Conservation (phyloP, 2,329 filamentous ascomycete species). For the Beauveria sp. region DNA sequence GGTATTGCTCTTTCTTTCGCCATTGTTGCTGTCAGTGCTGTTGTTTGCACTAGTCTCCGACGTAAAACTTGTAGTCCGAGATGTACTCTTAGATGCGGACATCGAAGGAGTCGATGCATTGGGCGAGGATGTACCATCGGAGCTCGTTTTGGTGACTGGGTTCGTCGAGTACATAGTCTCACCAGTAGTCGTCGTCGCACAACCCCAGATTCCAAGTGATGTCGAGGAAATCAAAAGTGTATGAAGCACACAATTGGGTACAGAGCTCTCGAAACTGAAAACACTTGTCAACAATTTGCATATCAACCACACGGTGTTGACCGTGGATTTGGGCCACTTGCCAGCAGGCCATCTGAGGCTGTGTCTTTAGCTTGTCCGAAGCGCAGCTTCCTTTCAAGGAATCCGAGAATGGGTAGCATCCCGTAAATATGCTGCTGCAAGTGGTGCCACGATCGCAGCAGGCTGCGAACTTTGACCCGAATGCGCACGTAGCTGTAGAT, state of each 20-base stretch:
- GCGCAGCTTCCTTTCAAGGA: neutral
- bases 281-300: neutral
- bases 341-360: slow-evolving; percentile 6
- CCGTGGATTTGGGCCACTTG: neutral
- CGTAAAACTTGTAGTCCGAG: neutral
- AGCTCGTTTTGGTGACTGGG: neutral
- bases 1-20: neutral
- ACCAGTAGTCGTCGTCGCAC: neutral
- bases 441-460: neutral
- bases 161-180: neutral
- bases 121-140: neutral
- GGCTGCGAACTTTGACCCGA: neutral
- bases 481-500: neutral
- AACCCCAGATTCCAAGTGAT: neutral
- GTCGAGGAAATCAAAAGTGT: neutral
- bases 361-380: neutral
- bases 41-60: neutral
- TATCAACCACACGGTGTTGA: neutral
- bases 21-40: neutral
- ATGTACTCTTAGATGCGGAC: neutral
- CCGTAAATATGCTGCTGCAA: neutral
- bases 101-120: no score
- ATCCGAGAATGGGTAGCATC: neutral
- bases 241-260: slow-evolving; percentile 5
- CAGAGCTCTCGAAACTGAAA: neutral